Evolutionary conservation across 2,329 filamentous ascomycete genomes (phyloP), one percentile per base, ranked within the genome.

Genomic region (Pseudocercospora vitis): DNA sequence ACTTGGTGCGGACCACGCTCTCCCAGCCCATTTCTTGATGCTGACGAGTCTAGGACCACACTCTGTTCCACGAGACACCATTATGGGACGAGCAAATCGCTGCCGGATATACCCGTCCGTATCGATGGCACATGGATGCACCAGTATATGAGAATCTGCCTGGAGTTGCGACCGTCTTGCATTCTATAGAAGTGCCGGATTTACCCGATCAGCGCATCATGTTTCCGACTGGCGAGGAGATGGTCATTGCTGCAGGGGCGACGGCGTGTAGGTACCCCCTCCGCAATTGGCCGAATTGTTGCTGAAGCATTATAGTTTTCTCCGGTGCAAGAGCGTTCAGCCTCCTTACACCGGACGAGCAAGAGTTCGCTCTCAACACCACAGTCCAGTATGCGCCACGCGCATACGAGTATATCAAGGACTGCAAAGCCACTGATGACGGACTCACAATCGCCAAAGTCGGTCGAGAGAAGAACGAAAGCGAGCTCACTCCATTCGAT

Each of bases 51-150:
- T 31, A 51, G 48, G 59, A 61, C 26, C 59, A 59, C 32, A 40
- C 50, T 31, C 39, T 33, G 7, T 78, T 49, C 72, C 76, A 53
- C 64, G 65, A 60, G 33, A 58, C 12, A 18, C 62, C 60, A 14
- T 46, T 63, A 7, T 56, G 54, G 14, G 14, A 23, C 23, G 56
- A 64, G 14, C 21, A 51, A n/a, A 47, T 55, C 3, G 47, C 37
- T 1, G 31, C 37, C 9, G 62, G 64, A 7, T 55, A 60, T 21
- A 69, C 66, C 4, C 55, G 65, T 12, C 62, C 62, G 2, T 68
- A 67, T 52, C 48, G 65, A 16, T 69, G 65, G 66, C 65, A 69
- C 50, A 64, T 65, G 61, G 65, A 69, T 52, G 57, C 61, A n/a
- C 65, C 64, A 3, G 29, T 65, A 21, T 67, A 69, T 48, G 64